Evolutionary conservation across 1,284 basidiomycete genomes (phyloP).

Genomic region (Bjerkandera adusta): DNA sequence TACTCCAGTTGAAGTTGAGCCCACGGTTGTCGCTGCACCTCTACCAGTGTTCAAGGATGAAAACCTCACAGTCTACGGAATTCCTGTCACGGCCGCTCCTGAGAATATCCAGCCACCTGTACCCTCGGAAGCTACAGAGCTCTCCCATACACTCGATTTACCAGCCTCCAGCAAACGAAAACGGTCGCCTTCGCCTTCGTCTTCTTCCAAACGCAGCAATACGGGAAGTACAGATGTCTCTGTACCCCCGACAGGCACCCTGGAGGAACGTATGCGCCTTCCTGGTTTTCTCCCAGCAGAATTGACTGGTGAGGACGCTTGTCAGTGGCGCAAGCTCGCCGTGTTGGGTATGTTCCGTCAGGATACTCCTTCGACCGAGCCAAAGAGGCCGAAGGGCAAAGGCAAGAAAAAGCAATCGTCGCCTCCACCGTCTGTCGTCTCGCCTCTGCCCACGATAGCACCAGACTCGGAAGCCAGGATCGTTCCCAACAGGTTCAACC

Average conservation of each 20-base stretch:
- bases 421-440: background rate
- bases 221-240: too few species aligned
- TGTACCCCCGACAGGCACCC: slow-evolving; percentile 1
- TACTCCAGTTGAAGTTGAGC: slow-evolving; percentile 43
- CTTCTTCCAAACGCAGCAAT: slow-evolving; percentile 37
- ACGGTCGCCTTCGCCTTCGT: slow-evolving; percentile 22
- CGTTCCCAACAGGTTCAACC: background rate
- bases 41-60: slow-evolving; percentile 56
- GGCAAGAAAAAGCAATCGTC: slow-evolving; percentile 5
- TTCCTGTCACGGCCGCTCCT: slow-evolving; percentile 40
- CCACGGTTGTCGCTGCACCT: slow-evolving; percentile 24
- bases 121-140: background rate
- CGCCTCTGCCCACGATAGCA: too few species aligned
- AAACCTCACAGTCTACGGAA: slow-evolving; percentile 61
- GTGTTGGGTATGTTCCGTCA: background rate
- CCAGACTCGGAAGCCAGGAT: background rate
- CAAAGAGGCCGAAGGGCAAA: slow-evolving; percentile 7
- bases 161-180: slow-evolving; percentile 27
- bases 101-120: slow-evolving; percentile 21
- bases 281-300: background rate
- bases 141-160: background rate
- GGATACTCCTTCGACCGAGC: background rate
- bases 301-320: slow-evolving; percentile 3
- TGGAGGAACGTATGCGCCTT: background rate
- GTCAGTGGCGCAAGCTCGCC: background rate